Base-by-base conservation (phyloP, 495 filamentous ascomycete species). In the Mycothermus thermophilus region DNA sequence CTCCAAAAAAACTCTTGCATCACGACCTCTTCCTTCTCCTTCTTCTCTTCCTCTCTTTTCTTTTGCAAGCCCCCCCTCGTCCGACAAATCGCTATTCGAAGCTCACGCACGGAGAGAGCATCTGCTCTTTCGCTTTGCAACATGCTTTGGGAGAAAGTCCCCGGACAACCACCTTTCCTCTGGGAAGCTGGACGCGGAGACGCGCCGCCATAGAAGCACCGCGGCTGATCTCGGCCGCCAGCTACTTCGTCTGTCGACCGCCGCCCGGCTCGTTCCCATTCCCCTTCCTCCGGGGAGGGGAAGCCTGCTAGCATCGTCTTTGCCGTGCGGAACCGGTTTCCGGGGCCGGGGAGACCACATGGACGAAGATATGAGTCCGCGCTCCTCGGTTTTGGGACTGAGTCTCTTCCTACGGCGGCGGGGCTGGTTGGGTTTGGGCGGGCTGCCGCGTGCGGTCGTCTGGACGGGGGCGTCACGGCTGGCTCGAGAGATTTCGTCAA, bases 61-160 rank as follows among this genome's bases (percentile, higher is more conserved):
- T 42, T 19, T 20, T 25, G 22, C 22, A 25, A 25, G 55, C 34
- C 71, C 74, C 79, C 79, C 74, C 83, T 93, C 87, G 88, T 74
- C 84, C 88, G 75, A 93, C 87, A 79, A 82, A 93, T 95, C 90
- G 90, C 86, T 84, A 74, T 92, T 52, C 86, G 79, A 93, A 96
- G 90, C 85, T 82, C 56, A 92, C 90, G 80, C 65, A 92, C 84
- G 77, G 81, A 90, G 74, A 74, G 58, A 55, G 57, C 45, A 53
- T 44, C 53, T 39, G 41, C 57, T 57, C 60, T 52, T 58, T 40
- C 46, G 42, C 50, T 12, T 35, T 18, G 19, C 21, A 34, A 29
- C 17, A 32, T 52, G 84, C 84, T 94, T 93, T 82, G 84, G 90
- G 88, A 90, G 85, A 97, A 97, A 97, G 90, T 97, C 90, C 90